These are phyloP conservation scores for Scheffersomyces segobiensis DNA, from an alignment of 1,139 yeast genomes.

Conservation along the genomic window DNA sequence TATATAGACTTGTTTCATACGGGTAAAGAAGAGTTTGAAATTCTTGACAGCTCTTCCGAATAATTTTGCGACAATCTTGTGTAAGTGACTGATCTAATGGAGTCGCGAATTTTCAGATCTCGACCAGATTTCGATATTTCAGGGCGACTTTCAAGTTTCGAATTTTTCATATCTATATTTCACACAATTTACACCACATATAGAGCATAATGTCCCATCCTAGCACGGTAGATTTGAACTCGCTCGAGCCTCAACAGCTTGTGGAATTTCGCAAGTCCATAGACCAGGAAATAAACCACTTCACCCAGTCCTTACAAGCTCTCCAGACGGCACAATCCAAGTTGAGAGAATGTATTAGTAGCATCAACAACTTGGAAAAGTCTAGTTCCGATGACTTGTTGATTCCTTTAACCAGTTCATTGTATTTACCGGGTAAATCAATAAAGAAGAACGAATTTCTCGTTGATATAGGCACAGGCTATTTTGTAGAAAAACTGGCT, in stretches of 20 bases:
- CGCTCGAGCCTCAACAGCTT: constrained; percentile 80
- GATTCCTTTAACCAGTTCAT: constrained; percentile 85
- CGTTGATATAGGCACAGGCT: constrained; percentile 97
- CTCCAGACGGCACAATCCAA: constrained; percentile 80
- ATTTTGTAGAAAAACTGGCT: constrained; percentile 78
- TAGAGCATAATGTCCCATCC: background rate
- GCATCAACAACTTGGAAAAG: constrained; percentile 59
- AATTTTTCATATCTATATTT: background rate
- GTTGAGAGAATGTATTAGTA: constrained; percentile 76
- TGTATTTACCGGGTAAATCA: constrained; percentile 84
- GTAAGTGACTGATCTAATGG: background rate
- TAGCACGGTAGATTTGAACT: constrained; percentile 54
- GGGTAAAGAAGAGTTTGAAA: background rate
- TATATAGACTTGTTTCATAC: background rate
- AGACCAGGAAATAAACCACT: constrained; percentile 83
- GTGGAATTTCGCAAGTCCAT: constrained; percentile 81
- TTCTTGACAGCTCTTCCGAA: background rate
- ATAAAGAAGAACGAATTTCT: constrained; percentile 66
- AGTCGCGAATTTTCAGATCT: background rate
- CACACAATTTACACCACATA: background rate
- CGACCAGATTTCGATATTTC: background rate
- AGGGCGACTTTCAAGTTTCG: background rate
- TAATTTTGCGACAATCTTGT: background rate
- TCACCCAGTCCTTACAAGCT: constrained; percentile 82
- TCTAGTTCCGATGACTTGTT: constrained; percentile 54